Percentiles rank a stretch among this genome's conserved stretches.
Evolutionary conservation across 2,329 filamentous ascomycete species (phyloP).

Genomic region (Cercospora janseana): DNA sequence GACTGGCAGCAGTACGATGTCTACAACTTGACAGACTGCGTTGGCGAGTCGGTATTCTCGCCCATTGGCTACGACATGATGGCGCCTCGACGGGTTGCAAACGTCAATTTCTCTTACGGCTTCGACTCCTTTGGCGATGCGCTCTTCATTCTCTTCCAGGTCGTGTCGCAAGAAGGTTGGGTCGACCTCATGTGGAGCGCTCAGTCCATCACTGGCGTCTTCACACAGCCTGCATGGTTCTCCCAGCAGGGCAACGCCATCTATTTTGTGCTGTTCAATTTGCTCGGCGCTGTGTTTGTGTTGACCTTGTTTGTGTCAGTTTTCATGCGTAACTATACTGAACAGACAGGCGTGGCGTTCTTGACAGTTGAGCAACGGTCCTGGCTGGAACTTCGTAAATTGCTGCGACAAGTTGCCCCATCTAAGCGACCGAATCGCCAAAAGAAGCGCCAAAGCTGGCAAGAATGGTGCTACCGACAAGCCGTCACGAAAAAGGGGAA

Average conservation of each 20-base stretch:
- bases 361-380: constrained; percentile 93
- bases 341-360: constrained; percentile 95
- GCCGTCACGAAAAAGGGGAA: constrained; percentile 90
- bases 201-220: constrained; percentile 75
- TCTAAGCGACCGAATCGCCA: constrained; percentile 86
- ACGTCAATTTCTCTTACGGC: constrained; percentile 73
- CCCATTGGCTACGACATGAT: constrained; percentile 84
- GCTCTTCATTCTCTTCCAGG: constrained; percentile 95
- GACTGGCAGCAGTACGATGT: constrained; percentile 56
- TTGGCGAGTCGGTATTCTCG: constrained; percentile 73
- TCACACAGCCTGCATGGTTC: constrained; percentile 68
- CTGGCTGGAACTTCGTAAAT: constrained; percentile 91
- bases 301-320: constrained; percentile 97
- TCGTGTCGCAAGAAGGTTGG: constrained; percentile 98
- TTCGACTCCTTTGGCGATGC: constrained; percentile 95
- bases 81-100: constrained; percentile 70
- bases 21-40: constrained; percentile 67
- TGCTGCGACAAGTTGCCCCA: constrained; percentile 87
- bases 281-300: constrained; percentile 93
- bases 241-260: constrained; percentile 79
- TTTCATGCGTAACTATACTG: constrained; percentile 99
- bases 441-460: constrained; percentile 69
- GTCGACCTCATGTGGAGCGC: constrained; percentile 84
- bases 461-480: constrained; percentile 90
- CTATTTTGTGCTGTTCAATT: constrained; percentile 95